Evolutionary conservation across 805 yeast species (phyloP).

Genomic region (Myxozyma neglecta): DNA sequence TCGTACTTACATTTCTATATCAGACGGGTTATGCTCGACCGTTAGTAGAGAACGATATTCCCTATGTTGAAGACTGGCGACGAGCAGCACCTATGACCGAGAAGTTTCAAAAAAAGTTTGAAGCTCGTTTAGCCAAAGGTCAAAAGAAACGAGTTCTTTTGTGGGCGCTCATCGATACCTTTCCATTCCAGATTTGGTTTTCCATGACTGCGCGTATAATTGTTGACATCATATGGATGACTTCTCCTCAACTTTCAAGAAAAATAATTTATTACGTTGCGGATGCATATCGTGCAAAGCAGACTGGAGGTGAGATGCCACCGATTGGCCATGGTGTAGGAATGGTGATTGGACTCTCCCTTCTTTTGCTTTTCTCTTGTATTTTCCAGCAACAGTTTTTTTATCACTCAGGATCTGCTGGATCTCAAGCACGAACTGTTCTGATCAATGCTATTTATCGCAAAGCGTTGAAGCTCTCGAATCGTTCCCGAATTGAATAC

Average conservation of each 20-base stretch:
- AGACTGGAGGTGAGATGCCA: slow-evolving; percentile 22
- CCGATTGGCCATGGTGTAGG: slow-evolving; percentile 67
- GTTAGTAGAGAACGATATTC: slow-evolving; percentile 58
- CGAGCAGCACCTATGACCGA: slow-evolving; percentile 42
- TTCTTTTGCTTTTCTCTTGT: slow-evolving; percentile 53
- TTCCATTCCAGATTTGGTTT: slow-evolving; percentile 41
- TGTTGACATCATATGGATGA: slow-evolving; percentile 45
- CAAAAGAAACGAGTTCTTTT: slow-evolving; percentile 36
- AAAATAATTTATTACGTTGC: slow-evolving; percentile 66
- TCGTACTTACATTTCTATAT: neutral
- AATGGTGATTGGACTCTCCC: slow-evolving; percentile 67
- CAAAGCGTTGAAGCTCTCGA: slow-evolving; percentile 64
- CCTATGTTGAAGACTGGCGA: slow-evolving; percentile 43
- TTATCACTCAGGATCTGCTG: slow-evolving; percentile 59
- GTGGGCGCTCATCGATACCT: slow-evolving; percentile 43
- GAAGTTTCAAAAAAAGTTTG: slow-evolving; percentile 40
- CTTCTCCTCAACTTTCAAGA: slow-evolving; percentile 67
- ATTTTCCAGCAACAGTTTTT: slow-evolving; percentile 61
- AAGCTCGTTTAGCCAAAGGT: slow-evolving; percentile 37
- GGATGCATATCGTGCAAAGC: slow-evolving; percentile 44
- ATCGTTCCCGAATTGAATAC: slow-evolving; percentile 56
- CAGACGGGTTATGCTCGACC: slow-evolving; percentile 61
- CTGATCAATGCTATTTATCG: slow-evolving; percentile 68
- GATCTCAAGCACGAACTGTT: slow-evolving; percentile 69
- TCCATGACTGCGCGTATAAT: slow-evolving; percentile 39